Base-by-base conservation (phyloP, 768 basidiomycete species). In the Mycena leptocephala region DNA sequence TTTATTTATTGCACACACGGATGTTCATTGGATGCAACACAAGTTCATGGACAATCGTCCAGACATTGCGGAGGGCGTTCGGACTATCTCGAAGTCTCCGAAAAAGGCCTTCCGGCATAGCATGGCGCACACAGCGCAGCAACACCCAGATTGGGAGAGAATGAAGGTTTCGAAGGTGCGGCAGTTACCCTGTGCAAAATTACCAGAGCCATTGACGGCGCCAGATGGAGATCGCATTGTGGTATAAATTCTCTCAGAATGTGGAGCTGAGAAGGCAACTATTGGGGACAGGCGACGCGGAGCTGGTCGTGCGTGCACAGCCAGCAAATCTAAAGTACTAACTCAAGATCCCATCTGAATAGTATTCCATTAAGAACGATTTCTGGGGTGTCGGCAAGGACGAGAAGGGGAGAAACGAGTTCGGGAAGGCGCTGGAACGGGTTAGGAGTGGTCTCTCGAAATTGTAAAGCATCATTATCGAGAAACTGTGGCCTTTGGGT, bases 351-450 rank as follows among this genome's bases (percentile, higher is more conserved):
- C 43, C 16, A n/a, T n/a, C n/a, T 41, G 46, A 3, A 14, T 35
- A 65, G 55, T 4, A 39, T 28, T 20, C 6, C 37, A 46, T 41
- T 0, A 11, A 7, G 0, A 3, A 1, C 14, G 16, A 33, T 24
- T 90, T 91, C 79, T 91, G 91, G 91, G 69, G 58, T 1, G 32
- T 70, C 5, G 69, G 69, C 7, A 48, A 10, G 90, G 90, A 92
- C 73, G 81, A 81, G 13, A 76, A 83, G 58, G 90, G 90, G 14
- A 84, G 86, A 41, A 91, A 91, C 68, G 88, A 91, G 78, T 85
- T 90, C 20, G 91, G 90, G 22, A 90, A 88, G 76, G 85, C 88
- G 1, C 83, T 91, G 14, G 84, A 85, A 68, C 83, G 89, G 64
- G 77, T 92, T 51, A 84, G 90, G 48, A 82, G n/a, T n/a, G n/a